phyloP scores from a whole-genome alignment of 768 basidiomycete genomes.

The Naganishia onofrii region DNA sequence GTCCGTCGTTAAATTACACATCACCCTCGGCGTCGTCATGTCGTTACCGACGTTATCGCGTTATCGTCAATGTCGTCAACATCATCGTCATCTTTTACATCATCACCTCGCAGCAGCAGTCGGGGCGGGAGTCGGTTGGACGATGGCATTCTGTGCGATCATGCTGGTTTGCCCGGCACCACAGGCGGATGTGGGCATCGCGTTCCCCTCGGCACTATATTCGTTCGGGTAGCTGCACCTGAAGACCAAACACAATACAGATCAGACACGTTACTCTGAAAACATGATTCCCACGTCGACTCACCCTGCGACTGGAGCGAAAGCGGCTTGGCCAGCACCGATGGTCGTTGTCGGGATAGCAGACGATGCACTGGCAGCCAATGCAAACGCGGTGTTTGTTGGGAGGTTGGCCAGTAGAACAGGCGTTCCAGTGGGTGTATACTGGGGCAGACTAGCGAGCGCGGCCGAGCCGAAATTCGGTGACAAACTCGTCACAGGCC shows the following conservation, averaged over 20 bases:
- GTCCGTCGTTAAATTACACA: neutral
- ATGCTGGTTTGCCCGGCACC: constrained; percentile 41
- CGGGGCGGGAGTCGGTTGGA: constrained; percentile 31
- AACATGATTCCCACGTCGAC: neutral
- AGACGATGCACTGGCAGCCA: constrained; percentile 6
- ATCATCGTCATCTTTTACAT: neutral
- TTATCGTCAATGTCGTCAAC: neutral
- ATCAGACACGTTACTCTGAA: neutral
- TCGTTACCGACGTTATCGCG: neutral
- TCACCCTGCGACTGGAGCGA: constrained; percentile 13
- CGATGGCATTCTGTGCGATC: neutral
- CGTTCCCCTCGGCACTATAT: constrained; percentile 41
- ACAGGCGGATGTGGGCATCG: constrained; percentile 42
- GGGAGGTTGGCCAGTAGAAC: constrained; percentile 59
- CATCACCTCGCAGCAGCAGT: constrained; percentile 18
- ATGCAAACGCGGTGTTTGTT: constrained; percentile 55
- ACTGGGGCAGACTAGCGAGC: constrained; percentile 60
- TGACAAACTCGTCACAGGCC: constrained; percentile 60
- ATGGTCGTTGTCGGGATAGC: constrained; percentile 12
- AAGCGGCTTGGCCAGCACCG: constrained; percentile 12
- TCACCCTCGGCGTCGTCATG: neutral
- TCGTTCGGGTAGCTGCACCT: constrained; percentile 44
- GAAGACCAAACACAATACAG: neutral
- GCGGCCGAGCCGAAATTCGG: constrained; percentile 53
- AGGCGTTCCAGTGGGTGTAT: constrained; percentile 63